Base-by-base conservation (phyloP, 768 basidiomycete genomes). In the Mrakia hoshinonis region DNA sequence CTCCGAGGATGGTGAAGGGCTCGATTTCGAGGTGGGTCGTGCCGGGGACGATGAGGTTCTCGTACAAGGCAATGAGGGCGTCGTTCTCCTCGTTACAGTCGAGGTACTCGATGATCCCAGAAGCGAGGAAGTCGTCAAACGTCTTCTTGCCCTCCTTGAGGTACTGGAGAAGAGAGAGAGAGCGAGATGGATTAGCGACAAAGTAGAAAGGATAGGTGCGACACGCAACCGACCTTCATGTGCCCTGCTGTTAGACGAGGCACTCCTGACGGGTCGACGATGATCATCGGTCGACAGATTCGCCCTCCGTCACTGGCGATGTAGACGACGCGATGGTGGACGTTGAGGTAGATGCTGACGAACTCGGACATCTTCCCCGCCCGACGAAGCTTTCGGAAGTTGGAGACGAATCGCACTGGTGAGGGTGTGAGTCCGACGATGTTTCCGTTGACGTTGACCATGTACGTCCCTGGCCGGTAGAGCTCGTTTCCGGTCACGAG, bases 41-140 rank as follows among this genome's bases (percentile, higher is more conserved):
- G 2, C 85, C 81, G 55, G 85, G 82, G 29, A 86, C 85, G 76
- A 98, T 91, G 79, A 92, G 86, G 38, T 85, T 81, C 80, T 99
- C 96, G 80, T 96, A 94, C 55, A 98, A 84, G 1, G 96, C 93
- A 75, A 99, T 95, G 79, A 89, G 89, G 24, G 94, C 88, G 80
- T 98, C 96, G 78, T 98, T 98, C 81, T 99, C 96, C 81, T 99
- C 96, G 79, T 99, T 99, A 67, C 97, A 94, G 78, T 98, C 96
- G 49, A 97, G 87, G 78, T 99, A 99, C 79, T 99, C 96, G 72
- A 98, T 92, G 18, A 99, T 85, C 38, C 96, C 96, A 74, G 87
- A 87, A 58, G 85, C 84, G 26, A 99, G 83, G 81, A 99, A 98
- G 79, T 94, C 92, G 79, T 99, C 95, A 77, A 99, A 99, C 4